phyloP scores from a whole-genome alignment of 495 filamentous ascomycete genomes.

The Trichoderma gamsii region DNA sequence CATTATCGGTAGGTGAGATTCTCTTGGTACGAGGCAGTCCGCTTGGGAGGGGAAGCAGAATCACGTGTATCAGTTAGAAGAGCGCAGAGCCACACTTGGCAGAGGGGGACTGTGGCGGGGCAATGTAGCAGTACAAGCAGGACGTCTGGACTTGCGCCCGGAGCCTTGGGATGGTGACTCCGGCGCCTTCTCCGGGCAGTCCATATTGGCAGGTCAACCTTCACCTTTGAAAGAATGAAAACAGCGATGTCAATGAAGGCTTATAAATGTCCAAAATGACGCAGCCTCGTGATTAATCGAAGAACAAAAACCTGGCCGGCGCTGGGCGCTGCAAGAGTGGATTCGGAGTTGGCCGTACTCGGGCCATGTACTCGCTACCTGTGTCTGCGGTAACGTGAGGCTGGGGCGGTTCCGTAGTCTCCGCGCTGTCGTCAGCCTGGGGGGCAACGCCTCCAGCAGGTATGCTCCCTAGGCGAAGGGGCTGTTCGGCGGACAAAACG shows the following conservation, averaged over 20 bases:
- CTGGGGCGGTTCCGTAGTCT: slow-evolving; percentile 10
- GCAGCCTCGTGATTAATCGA: not conserved
- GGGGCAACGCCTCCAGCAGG: not conserved
- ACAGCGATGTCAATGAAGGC: not conserved
- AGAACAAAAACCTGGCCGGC: not conserved
- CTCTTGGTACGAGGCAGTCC: not conserved
- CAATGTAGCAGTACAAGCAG: slow-evolving; percentile 7
- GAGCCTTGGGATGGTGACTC: not conserved
- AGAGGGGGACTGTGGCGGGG: not conserved
- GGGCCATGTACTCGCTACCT: not conserved
- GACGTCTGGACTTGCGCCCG: not conserved
- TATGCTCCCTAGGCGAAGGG: slow-evolving; percentile 7
- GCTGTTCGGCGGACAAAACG: slow-evolving; percentile 5
- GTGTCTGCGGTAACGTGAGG: not conserved
- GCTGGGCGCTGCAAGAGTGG: not conserved
- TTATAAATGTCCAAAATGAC: not conserved
- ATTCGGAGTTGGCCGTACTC: not conserved
- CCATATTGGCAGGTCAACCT: not conserved
- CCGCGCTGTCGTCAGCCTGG: slow-evolving; percentile 12
- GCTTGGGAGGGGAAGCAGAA: not conserved
- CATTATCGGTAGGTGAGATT: no score
- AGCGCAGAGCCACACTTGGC: not conserved
- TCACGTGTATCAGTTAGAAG: slow-evolving; percentile 1
- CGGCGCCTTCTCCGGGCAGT: not conserved
- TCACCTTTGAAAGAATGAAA: not conserved